Conservation (phyloP, 495 filamentous ascomycete genomes). For the Annulohypoxylon stygium region DNA sequence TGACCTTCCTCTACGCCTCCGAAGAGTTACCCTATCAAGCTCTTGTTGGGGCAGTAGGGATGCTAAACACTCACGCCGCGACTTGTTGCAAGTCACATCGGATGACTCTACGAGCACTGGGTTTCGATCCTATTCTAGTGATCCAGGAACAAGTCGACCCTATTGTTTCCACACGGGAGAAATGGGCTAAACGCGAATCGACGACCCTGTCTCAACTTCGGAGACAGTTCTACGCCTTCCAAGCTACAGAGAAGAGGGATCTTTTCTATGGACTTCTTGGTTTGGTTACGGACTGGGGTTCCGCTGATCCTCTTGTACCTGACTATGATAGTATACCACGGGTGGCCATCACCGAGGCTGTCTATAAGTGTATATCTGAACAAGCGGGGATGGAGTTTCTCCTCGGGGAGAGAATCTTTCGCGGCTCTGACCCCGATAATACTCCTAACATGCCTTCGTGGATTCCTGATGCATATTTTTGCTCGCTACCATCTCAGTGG, state of each 20-base stretch:
- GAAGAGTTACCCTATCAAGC: neutral
- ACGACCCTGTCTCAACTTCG: neutral
- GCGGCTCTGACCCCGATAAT: neutral
- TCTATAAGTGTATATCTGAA: neutral
- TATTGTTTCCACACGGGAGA: neutral
- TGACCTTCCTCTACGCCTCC: neutral
- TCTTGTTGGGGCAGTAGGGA: neutral
- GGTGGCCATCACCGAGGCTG: neutral
- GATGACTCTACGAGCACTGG: neutral
- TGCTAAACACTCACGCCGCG: neutral
- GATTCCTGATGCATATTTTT: neutral
- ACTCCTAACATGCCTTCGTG: neutral
- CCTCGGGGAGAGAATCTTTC: neutral
- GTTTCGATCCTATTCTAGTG: neutral
- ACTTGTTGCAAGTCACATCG: neutral
- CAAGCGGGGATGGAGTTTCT: neutral
- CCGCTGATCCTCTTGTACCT: neutral
- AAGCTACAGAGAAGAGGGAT: neutral
- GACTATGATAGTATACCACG: neutral
- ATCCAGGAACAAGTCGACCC: neutral
- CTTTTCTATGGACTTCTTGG: neutral
- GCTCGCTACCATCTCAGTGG: neutral
- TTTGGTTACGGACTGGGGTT: neutral
- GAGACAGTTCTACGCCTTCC: neutral
- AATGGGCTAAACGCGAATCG: neutral